Base-by-base conservation (phyloP, 176 grass and related monocot species). In the Musa beccarii region DNA sequence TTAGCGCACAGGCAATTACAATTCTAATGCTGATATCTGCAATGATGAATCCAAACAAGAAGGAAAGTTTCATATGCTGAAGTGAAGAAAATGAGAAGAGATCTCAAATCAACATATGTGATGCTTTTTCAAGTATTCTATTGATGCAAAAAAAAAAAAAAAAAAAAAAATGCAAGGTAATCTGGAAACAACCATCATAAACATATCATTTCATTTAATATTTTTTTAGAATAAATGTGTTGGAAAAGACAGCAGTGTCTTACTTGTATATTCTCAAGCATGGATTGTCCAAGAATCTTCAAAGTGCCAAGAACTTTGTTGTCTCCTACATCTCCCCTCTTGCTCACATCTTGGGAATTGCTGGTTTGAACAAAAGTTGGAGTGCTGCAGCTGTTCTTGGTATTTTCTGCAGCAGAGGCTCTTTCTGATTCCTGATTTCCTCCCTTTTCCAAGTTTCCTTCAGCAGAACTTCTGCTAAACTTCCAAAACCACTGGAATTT, bases 201-300 rank as follows among this genome's bases (percentile, higher is more conserved):
- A 34, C 34, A 34, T 34, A 5, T 34, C 3, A 34, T 34, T 34
- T 34, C 34, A 34, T 34, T 34, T 34, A 34, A 5, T 34, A 5
- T 34, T 34, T 34, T 34, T 34, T 5, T 0, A 34, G 34, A 34
- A 34, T 34, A 34, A 34, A 34, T 34, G 34, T 34, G 34, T 34
- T 34, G 34, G 34, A 34, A 34, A 34, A 34, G 29, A 51, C 25
- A 43, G 29, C 29, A 69, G 20, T 49, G 10, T 51, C 1, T 19
- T 90, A 96, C 92, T 89, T 92, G 92, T 66, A 96, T 92, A 81
- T 96, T 96, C 63, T 96, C 92, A 26, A 96, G 89, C 92, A 96
- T 96, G 76, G 84, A 92, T 76, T 96, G 92, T 10, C 92, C 92
- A 51, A 96, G 79, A 61, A 84, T 92, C 79, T 90, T 88, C 16